These are phyloP conservation scores for Beta corolliflora DNA, from an alignment of 179 eudicot species.

Conservation along the genomic window DNA sequence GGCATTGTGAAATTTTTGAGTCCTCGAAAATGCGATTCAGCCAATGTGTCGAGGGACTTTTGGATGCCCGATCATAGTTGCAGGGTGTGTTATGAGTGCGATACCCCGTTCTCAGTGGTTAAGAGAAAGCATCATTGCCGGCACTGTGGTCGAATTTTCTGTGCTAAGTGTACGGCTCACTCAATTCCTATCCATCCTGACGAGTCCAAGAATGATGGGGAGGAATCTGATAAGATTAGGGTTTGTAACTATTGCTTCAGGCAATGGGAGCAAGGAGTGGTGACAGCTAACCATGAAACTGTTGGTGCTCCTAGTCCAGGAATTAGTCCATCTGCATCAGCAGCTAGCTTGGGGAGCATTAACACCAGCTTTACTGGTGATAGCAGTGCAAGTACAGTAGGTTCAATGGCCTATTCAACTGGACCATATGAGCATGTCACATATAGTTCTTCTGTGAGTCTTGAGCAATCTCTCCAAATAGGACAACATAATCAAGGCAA, in stretches of 20 bases:
- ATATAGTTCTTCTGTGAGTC: slow-evolving; percentile 33
- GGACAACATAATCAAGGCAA: slow-evolving; percentile 28
- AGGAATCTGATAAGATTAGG: slow-evolving; percentile 41
- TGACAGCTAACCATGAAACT: slow-evolving; percentile 33
- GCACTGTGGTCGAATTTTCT: slow-evolving; percentile 49
- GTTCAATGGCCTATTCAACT: slow-evolving; percentile 46
- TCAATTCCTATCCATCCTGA: slow-evolving; percentile 36
- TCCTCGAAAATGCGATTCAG: slow-evolving; percentile 28
- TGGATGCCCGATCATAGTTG: slow-evolving; percentile 58
- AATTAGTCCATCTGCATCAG: slow-evolving; percentile 40
- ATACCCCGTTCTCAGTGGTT: slow-evolving; percentile 39
- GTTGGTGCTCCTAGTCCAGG: slow-evolving; percentile 32
- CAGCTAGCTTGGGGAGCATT: slow-evolving; percentile 46
- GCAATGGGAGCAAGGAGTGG: slow-evolving; percentile 42
- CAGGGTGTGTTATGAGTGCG: slow-evolving; percentile 46
- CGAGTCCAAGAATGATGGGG: slow-evolving; percentile 37
- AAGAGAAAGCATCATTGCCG: slow-evolving; percentile 52
- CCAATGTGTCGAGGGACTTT: slow-evolving; percentile 44
- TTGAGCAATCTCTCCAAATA: slow-evolving; percentile 29
- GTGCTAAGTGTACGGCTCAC: slow-evolving; percentile 44
- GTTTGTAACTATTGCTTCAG: slow-evolving; percentile 52
- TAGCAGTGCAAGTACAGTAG: slow-evolving; percentile 39
- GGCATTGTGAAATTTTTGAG: slow-evolving; percentile 43
- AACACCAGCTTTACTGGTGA: slow-evolving; percentile 41
- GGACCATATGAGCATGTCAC: slow-evolving; percentile 56